Evolutionary conservation across 495 filamentous ascomycete species (phyloP).

Genomic region (Lasiosphaeria ovina): DNA sequence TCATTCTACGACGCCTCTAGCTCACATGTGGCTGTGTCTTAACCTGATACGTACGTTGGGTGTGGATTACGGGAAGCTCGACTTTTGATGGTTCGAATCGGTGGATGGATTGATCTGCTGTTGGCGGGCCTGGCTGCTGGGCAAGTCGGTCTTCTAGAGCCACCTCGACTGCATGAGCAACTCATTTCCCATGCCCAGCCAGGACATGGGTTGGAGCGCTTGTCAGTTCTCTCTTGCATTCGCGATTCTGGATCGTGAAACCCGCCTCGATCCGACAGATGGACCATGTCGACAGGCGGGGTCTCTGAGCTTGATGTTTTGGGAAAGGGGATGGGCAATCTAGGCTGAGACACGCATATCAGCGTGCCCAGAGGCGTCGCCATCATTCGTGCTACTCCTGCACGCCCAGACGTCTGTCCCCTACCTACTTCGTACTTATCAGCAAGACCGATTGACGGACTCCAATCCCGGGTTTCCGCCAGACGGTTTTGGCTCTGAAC

Average conservation of each 20-base stretch:
- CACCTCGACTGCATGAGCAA: neutral
- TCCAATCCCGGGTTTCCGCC: no score
- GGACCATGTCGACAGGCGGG: neutral
- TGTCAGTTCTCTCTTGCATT: slow-evolving; percentile 4
- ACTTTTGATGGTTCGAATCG: neutral
- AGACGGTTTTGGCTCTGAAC: no score
- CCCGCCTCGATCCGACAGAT: neutral
- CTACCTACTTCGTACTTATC: no score
- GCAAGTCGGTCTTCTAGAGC: neutral
- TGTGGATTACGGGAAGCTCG: neutral
- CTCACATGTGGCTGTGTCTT: neutral
- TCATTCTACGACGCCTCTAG: neutral
- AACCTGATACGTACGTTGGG: neutral
- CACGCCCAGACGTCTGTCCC: neutral
- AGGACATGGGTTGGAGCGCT: neutral
- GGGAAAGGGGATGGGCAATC: slow-evolving; percentile 2
- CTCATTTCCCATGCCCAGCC: neutral
- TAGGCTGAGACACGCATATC: slow-evolving; percentile 16
- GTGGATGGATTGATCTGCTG: neutral
- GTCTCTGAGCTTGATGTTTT: slow-evolving; percentile 3
- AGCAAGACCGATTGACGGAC: no score
- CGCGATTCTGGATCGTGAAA: slow-evolving; percentile 5
- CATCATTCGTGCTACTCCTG: neutral
- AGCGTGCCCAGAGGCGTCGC: neutral
- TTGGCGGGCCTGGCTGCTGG: neutral